Evolutionary conservation across 2,329 filamentous ascomycete genomes (phyloP).

Genomic region (Xylariales sp.): DNA sequence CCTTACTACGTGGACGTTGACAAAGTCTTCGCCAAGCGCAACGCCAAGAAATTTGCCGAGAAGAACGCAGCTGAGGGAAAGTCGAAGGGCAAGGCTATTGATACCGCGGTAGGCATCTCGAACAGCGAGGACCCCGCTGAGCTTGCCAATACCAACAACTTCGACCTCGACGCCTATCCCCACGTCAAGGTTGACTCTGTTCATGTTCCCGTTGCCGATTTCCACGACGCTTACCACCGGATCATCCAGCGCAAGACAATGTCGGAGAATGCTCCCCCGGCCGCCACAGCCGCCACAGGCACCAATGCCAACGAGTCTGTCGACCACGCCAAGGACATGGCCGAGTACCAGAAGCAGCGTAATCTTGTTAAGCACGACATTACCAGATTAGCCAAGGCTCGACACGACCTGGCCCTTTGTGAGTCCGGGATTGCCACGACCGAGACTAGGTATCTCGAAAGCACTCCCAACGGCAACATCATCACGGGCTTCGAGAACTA

Average conservation of each 20-base stretch:
- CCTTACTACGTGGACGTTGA: neutral
- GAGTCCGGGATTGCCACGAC: constrained; percentile 83
- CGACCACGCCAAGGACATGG: constrained; percentile 14
- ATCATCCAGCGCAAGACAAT: too few species aligned
- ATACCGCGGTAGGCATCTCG: too few species aligned
- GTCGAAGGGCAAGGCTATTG: too few species aligned
- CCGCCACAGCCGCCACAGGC: constrained; percentile 18
- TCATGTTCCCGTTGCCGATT: too few species aligned
- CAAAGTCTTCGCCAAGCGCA: too few species aligned
- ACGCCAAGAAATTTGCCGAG: too few species aligned
- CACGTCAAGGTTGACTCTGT: too few species aligned
- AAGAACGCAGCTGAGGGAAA: too few species aligned
- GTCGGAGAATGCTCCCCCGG: constrained; percentile 41
- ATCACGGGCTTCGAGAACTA: constrained; percentile 98
- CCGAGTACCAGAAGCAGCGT: constrained; percentile 47
- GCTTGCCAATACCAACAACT: too few species aligned
- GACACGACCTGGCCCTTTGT: constrained; percentile 39
- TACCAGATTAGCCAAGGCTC: constrained; percentile 35
- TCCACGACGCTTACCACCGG: too few species aligned
- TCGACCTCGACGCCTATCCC: too few species aligned
- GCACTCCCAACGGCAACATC: constrained; percentile 86
- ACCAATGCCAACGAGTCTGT: constrained; percentile 8
- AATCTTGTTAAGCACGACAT: constrained; percentile 43
- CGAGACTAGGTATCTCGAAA: constrained; percentile 86
- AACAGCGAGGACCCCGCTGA: too few species aligned